Evolutionary conservation across 2,329 filamentous ascomycete genomes (phyloP).

Genomic region (Epichloe sibirici): DNA sequence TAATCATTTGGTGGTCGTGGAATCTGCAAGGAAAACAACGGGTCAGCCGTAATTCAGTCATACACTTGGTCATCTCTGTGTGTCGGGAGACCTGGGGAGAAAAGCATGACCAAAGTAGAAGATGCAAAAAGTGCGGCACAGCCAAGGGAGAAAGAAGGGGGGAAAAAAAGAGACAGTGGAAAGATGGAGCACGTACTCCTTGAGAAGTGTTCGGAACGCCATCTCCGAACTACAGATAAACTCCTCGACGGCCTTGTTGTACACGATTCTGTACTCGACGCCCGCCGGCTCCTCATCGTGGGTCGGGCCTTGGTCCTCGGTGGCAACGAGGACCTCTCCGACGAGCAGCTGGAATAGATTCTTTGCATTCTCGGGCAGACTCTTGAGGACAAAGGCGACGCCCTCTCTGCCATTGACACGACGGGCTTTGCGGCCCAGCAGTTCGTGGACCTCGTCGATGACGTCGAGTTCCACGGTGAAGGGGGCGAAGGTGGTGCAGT

Average conservation of each 20-base stretch:
- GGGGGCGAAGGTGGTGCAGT: slow-evolving; percentile 78
- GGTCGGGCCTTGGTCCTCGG: slow-evolving; percentile 44
- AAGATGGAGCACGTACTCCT: slow-evolving; percentile 51
- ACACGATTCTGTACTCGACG: slow-evolving; percentile 82
- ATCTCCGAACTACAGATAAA: slow-evolving; percentile 97
- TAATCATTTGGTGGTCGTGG: slow-evolving; percentile 96
- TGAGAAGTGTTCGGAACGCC: slow-evolving; percentile 84
- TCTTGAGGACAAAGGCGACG: slow-evolving; percentile 80
- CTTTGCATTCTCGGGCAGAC: slow-evolving; percentile 82
- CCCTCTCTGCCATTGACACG: slow-evolving; percentile 82
- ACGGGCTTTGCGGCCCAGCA: slow-evolving; percentile 69
- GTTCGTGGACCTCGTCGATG: slow-evolving; percentile 80
- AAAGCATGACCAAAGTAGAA: not conserved
- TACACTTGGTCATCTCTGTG: too few relatives aligned
- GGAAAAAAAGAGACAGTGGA: not conserved
- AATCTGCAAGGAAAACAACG: slow-evolving; percentile 41
- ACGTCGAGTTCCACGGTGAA: slow-evolving; percentile 65
- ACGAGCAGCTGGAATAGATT: slow-evolving; percentile 77
- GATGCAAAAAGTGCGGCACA: not conserved
- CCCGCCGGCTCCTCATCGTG: slow-evolving; percentile 40
- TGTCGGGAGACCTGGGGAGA: too few relatives aligned
- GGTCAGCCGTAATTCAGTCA: slow-evolving; percentile 11
- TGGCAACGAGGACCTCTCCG: slow-evolving; percentile 64
- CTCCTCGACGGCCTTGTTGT: slow-evolving; percentile 90
- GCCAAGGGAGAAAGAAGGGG: not conserved